Base-by-base conservation (phyloP, 1,139 yeast genomes). In the Zygosaccharomyces sapae region DNA sequence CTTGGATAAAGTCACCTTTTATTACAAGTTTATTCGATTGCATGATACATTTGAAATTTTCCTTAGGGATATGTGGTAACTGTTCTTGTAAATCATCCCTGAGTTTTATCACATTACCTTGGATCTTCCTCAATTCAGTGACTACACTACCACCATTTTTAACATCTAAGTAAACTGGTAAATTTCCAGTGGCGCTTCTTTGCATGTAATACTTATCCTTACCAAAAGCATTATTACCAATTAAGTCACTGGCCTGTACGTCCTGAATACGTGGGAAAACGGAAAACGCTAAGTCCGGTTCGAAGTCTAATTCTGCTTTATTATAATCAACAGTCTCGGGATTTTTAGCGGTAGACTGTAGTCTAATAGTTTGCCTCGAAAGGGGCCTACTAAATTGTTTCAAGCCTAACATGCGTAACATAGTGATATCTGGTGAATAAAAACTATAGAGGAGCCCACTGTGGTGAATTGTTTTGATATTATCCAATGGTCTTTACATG, bases 111-210 rank as follows among this genome's bases (percentile, higher is more conserved):
- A 80, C 66, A 60, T 83, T 82, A 2, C 94, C 94, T 51, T 74
- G 69, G 33, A 85, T 71, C 54, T 79, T 76, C 62, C 81, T 80
- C 39, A 85, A 72, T 59, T 83, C 87, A 1, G 92, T 84, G 47
- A 76, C 76, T 25, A 56, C 44, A 47, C 78, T 75, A 10, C 62
- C 62, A 41, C 58, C 56, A 30, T 62, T 68, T 53, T 71, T 73
- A 48, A 73, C 63, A 52, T 81, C 83, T 50, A 75, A 71, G 64
- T 84, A 85, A 1, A 85, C 82, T 25, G 92, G 92, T 67, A 86
- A 72, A 61, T 82, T 81, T 4, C 86, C 84, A 46, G 70, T 74
- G 22, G 74, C 68, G 8, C 86, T 73, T 64, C 83, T 80, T 36
- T 71, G 66, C 31, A 84, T 68, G 59, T 62, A 69, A 63, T 84